phyloP scores from a whole-genome alignment of 2,329 filamentous ascomycete genomes.

The Paraphaeosphaeria minitans region DNA sequence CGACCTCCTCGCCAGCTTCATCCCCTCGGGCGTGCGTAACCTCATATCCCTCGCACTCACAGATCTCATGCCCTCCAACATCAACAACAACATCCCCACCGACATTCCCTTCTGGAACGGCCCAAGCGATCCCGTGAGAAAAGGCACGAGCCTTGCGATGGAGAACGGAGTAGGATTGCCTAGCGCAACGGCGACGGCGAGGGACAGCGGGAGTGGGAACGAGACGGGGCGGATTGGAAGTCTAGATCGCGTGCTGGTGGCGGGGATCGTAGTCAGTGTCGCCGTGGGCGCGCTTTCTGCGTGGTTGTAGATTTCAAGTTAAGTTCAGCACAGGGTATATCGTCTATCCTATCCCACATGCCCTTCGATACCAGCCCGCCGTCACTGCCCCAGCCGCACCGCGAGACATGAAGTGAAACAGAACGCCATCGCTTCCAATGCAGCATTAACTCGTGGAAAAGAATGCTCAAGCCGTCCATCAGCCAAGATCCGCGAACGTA shows the following conservation, averaged over 20 bases:
- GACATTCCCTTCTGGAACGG: slow-evolving; percentile 4
- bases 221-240: slow-evolving; percentile 1
- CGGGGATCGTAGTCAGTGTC: slow-evolving; percentile 18
- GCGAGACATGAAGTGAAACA: not conserved
- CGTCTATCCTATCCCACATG: slow-evolving; percentile 22
- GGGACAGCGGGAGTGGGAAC: slow-evolving; percentile 4
- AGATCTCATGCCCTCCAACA: not conserved
- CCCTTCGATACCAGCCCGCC: not conserved
- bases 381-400: not conserved
- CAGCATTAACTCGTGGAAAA: not conserved
- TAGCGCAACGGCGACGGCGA: not conserved
- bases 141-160: not conserved
- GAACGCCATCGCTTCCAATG: slow-evolving; percentile 11
- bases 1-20: slow-evolving; percentile 8
- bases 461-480: not conserved
- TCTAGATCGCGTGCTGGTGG: slow-evolving; percentile 14
- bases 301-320: slow-evolving; percentile 9
- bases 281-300: slow-evolving; percentile 16
- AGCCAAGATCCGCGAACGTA: not conserved
- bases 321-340: slow-evolving; percentile 27
- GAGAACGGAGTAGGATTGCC: not conserved
- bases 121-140: not conserved
- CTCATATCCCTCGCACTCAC: not conserved
- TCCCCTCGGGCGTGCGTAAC: not conserved
- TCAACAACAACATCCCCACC: slow-evolving; percentile 1